Percentiles rank a stretch among this genome's conserved stretches.
Evolutionary conservation across 2,329 filamentous ascomycete genomes (phyloP).

Genomic region (Xylaria sp.): DNA sequence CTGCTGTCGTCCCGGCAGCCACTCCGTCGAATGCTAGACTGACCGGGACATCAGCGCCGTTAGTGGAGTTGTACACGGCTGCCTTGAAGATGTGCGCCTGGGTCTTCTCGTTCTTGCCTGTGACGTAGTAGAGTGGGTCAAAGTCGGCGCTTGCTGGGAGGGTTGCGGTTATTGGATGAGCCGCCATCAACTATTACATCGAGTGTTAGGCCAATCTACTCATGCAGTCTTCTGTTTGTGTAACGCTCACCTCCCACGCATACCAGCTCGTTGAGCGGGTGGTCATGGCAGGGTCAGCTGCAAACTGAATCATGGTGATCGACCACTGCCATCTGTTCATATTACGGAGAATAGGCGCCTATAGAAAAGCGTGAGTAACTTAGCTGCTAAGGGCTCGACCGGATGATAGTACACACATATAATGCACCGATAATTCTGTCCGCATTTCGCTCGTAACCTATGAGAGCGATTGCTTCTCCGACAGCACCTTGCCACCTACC

Average conservation of each 20-base stretch:
- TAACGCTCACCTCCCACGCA: conserved; percentile 54
- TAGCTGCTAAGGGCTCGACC: not conserved
- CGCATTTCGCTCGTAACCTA: conserved; percentile 73
- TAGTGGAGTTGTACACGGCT: conserved; percentile 64
- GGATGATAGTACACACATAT: conserved; percentile 51
- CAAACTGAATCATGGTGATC: conserved; percentile 62
- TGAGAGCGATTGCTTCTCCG: conserved; percentile 72
- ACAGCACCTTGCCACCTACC: conserved; percentile 67
- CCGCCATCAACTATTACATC: conserved; percentile 56
- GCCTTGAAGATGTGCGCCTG: conserved; percentile 61
- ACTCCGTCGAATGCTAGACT: conserved; percentile 59
- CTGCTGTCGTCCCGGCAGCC: conserved; percentile 53
- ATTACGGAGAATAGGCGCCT: conserved; percentile 61
- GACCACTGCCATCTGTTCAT: conserved; percentile 64
- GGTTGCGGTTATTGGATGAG: conserved; percentile 58
- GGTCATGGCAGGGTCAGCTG: conserved; percentile 60
- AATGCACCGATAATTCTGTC: conserved; percentile 66
- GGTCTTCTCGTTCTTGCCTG: conserved; percentile 57
- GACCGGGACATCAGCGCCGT: conserved; percentile 57
- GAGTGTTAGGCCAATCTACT: conserved; percentile 2
- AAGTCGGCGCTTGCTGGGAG: conserved; percentile 57
- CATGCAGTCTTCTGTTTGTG: not conserved
- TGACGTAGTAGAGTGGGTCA: conserved; percentile 62
- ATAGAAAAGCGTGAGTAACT: conserved; percentile 14
- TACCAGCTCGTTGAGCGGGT: conserved; percentile 63